Conservation (phyloP, 129 eudicot genomes). For the Sambucus nigra region DNA sequence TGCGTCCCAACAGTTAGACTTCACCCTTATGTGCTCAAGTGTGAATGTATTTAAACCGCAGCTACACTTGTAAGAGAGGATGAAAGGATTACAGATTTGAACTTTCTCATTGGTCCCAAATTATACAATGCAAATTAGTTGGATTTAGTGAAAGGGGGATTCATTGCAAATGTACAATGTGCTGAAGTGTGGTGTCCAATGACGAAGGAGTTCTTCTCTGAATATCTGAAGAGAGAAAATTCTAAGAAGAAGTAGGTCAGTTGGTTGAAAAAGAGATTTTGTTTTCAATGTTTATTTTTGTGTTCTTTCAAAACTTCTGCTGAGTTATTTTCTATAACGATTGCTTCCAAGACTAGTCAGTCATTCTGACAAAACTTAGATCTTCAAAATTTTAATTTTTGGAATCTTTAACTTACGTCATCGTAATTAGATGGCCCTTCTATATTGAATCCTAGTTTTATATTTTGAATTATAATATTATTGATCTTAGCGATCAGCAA, state of each 20-base stretch:
- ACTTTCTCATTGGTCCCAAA: slow-evolving; percentile 95
- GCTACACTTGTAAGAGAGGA: slow-evolving; percentile 99
- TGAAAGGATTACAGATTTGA: slow-evolving; percentile 88
- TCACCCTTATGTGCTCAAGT: neutral
- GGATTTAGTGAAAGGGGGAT: slow-evolving; percentile 95
- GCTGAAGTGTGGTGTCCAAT: slow-evolving; percentile 99
- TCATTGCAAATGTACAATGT: slow-evolving; percentile 95
- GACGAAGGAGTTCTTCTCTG: slow-evolving; percentile 96
- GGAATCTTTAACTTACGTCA: too few relatives aligned
- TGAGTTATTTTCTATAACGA: neutral
- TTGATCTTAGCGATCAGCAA: too few relatives aligned
- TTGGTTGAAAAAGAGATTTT: slow-evolving; percentile 1
- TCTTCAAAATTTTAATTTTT: too few relatives aligned
- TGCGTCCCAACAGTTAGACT: neutral
- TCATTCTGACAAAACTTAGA: too few relatives aligned
- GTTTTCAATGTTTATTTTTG: neutral
- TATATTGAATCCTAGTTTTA: too few relatives aligned
- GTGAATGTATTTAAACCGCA: slow-evolving; percentile 17
- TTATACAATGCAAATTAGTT: slow-evolving; percentile 95
- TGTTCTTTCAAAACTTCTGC: neutral
- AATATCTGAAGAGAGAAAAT: slow-evolving; percentile 86
- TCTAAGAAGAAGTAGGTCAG: slow-evolving; percentile 78
- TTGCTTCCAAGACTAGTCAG: too few relatives aligned
- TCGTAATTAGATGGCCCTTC: too few relatives aligned
- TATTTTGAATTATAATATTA: too few relatives aligned